phyloP scores from a whole-genome alignment of 768 basidiomycete species.

The Psilocybe sp. region DNA sequence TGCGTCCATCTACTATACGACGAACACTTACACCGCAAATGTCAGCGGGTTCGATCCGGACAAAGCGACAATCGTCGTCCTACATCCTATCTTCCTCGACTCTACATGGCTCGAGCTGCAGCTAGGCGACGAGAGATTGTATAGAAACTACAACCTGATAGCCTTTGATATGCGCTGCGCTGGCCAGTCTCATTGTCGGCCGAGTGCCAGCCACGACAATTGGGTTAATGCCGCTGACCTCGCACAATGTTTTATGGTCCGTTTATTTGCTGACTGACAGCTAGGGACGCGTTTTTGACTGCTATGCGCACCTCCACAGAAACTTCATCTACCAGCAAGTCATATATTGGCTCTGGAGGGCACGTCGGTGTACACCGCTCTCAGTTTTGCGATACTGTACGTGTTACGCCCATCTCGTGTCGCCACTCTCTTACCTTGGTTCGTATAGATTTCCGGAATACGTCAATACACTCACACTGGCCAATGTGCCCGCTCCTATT shows the following conservation, averaged over 20 bases:
- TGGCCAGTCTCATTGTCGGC: conserved; percentile 55
- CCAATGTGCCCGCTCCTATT: conserved; percentile 62
- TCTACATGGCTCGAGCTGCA: conserved; percentile 66
- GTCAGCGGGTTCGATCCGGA: conserved; percentile 65
- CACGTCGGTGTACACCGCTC: conserved; percentile 51
- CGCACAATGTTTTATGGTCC: conserved; percentile 60
- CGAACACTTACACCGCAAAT: conserved; percentile 56
- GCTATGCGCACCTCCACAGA: conserved; percentile 29
- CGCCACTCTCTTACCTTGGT: background rate
- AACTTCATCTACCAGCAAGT: conserved; percentile 59
- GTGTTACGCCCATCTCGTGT: conserved; percentile 20
- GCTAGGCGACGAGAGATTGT: conserved; percentile 63
- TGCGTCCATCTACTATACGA: conserved; percentile 69
- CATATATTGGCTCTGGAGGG: conserved; percentile 74
- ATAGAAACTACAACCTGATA: conserved; percentile 61
- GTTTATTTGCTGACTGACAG: conserved; percentile 16
- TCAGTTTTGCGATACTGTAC: conserved; percentile 66
- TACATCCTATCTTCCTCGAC: conserved; percentile 70
- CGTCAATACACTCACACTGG: conserved; percentile 64
- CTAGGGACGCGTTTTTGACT: background rate
- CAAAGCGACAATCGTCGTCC: conserved; percentile 64
- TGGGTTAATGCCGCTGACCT: conserved; percentile 83
- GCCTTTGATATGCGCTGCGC: conserved; percentile 70
- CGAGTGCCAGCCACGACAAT: conserved; percentile 58
- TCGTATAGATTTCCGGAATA: conserved; percentile 64